Base-by-base conservation (phyloP, 1,284 basidiomycete genomes). In the Puccinia polysora region DNA sequence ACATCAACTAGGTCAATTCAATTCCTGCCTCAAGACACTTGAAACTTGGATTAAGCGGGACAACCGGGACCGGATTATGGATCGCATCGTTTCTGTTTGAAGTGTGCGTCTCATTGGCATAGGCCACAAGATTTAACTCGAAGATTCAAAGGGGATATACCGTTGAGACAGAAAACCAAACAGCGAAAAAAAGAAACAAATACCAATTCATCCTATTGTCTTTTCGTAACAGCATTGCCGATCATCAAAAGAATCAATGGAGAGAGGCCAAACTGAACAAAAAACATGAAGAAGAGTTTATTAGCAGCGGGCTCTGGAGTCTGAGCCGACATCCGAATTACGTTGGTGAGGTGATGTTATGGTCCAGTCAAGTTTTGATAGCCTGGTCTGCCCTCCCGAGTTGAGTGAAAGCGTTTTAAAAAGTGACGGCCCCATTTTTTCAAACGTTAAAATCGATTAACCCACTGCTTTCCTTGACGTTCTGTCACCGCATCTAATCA, bases 321-420 rank as follows among this genome's bases (percentile, higher is more conserved):
- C 80, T 86, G 73, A 87, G 85, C 74, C 81, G 89, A 40, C 89
- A 90, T 76, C 89, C 89, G 40, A 90, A 90, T 15, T 90, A 90
- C 78, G 84, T 89, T 40, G 88, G 87, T 28, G 89, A 91, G 81
- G 83, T 90, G 12, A 85, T 86, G 2, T 82, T 90, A 20, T 89
- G 88, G 86, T 83, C 84, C 2, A 87, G 87, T 10, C 86, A 89
- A 32, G 89, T 85, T 82, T 81, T 85, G 5, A 80, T 89, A 14
- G 84, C 86, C 1, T 81, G 65, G 65, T 14, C 36, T 14, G 52
- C 65, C 30, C 52, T 67, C 25, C 36, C 65, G 8, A 23, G 65
- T 67, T n/a, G n/a, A n/a, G n/a, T n/a, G n/a, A n/a, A 12, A 43
- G 52, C 45, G 18, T 15, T 65, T 15, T 25, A n/a, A 20, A 43